These are phyloP conservation scores for Coccomyxa sp. DNA, from an alignment of 139 green algal species.

Conservation along the genomic window DNA sequence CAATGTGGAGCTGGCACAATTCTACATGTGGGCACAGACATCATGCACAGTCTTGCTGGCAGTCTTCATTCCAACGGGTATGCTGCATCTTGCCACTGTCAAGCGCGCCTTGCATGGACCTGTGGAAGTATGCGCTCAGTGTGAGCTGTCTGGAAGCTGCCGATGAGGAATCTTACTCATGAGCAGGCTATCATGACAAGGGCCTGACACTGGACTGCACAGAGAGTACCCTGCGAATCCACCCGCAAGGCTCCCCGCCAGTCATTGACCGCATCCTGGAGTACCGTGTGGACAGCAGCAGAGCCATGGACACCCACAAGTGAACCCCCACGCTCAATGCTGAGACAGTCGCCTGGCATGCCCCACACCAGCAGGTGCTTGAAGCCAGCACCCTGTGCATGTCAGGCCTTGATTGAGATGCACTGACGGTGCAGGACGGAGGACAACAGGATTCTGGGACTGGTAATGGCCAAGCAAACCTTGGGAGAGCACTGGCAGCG, in stretches of 20 bases:
- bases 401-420: too few relatives aligned
- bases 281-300: constrained; percentile 19
- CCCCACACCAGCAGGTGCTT: background rate
- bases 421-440: constrained; percentile 24
- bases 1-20: constrained; percentile 45
- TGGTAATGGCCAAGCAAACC: constrained; percentile 44
- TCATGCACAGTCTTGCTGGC: constrained; percentile 47
- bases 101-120: too few relatives aligned
- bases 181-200: constrained; percentile 44
- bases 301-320: constrained; percentile 40
- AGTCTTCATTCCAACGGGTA: constrained; percentile 61
- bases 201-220: constrained; percentile 42
- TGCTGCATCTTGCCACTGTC: background rate
- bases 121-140: too few relatives aligned
- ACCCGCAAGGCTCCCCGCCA: constrained; percentile 51
- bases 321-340: background rate
- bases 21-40: constrained; percentile 83
- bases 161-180: too few relatives aligned
- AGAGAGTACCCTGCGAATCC: constrained; percentile 31
- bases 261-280: constrained; percentile 48
- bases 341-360: background rate
- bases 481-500: constrained; percentile 38
- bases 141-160: too few relatives aligned
- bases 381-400: background rate
- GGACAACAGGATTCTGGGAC: constrained; percentile 49